Conservation (phyloP, 176 grass and related monocot species). For the Triticum urartu region DNA sequence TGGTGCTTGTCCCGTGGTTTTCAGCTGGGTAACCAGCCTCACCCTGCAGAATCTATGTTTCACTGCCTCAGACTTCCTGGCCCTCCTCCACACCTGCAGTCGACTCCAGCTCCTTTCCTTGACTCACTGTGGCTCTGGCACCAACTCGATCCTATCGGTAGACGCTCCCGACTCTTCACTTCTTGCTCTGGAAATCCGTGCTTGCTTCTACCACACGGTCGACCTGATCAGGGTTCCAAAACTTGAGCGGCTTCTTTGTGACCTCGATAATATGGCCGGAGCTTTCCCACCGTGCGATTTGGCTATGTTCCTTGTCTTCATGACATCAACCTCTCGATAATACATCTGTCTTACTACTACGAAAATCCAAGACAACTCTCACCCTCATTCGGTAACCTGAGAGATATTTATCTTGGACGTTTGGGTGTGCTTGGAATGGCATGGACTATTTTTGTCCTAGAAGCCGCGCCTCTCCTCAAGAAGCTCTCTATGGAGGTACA, state of each 20-base stretch:
- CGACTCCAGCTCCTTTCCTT: neutral
- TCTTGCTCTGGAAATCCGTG: neutral
- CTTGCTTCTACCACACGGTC: neutral
- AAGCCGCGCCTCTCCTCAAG: neutral
- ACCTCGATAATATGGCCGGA: neutral
- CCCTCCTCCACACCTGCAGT: neutral
- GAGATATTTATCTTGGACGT: neutral
- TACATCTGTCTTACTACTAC: neutral
- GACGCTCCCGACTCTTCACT: neutral
- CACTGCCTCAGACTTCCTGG: neutral
- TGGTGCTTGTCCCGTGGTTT: neutral
- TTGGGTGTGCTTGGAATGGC: neutral
- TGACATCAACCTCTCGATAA: neutral
- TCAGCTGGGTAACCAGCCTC: neutral
- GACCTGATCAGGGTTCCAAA: neutral
- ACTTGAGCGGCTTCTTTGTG: neutral
- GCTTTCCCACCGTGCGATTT: neutral
- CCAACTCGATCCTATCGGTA: neutral
- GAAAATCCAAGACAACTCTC: neutral
- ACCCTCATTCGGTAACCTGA: neutral
- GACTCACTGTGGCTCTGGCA: neutral
- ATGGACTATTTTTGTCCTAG: neutral
- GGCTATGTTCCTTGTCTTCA: neutral
- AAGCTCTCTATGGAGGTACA: neutral
- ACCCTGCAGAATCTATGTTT: neutral